These are phyloP conservation scores for Turnera subulata DNA, from an alignment of 345 rosid genomes.

Conservation along the genomic window DNA sequence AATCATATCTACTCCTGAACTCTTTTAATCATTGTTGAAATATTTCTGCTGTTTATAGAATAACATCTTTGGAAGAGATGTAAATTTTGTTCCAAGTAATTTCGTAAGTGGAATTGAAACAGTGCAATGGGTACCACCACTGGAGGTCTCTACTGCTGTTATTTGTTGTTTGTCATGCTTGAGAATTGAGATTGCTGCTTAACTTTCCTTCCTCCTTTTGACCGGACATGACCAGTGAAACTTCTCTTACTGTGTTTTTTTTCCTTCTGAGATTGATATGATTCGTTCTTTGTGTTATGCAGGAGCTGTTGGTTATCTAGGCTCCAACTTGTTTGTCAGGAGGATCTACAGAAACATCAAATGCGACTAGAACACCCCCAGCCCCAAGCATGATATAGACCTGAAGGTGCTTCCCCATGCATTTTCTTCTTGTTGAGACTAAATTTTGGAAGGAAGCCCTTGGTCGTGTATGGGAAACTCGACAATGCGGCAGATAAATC, in stretches of 20 bases:
- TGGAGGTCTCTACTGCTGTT: too few relatives aligned
- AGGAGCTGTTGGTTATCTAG: conserved; percentile 95
- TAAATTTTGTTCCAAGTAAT: too few relatives aligned
- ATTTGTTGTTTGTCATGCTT: too few relatives aligned
- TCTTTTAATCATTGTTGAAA: background rate
- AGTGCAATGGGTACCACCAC: too few relatives aligned
- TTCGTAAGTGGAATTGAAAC: too few relatives aligned
- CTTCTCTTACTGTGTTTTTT: background rate
- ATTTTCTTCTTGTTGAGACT: conserved; percentile 20
- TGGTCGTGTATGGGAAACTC: conserved; percentile 15
- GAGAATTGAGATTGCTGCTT: too few relatives aligned
- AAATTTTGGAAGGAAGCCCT: conserved; percentile 30
- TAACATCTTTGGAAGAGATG: too few relatives aligned
- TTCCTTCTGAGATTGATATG: background rate
- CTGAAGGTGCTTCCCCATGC: conserved; percentile 25
- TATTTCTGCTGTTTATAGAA: too few relatives aligned
- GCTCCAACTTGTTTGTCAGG: conserved; percentile 88
- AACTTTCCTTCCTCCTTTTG: too few relatives aligned
- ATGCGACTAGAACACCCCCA: conserved; percentile 54
- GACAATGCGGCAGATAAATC: conserved; percentile 17
- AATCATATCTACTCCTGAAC: too few relatives aligned
- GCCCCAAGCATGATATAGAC: conserved; percentile 10
- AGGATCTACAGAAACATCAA: conserved; percentile 97
- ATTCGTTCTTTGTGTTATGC: conserved; percentile 9
- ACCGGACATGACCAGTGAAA: too few relatives aligned